A percentile compares a stretch with the other conserved stretches of the same genome.
Evolutionary conservation across 805 yeast species (phyloP).

Genomic region (Ascoidea rubescens): DNA sequence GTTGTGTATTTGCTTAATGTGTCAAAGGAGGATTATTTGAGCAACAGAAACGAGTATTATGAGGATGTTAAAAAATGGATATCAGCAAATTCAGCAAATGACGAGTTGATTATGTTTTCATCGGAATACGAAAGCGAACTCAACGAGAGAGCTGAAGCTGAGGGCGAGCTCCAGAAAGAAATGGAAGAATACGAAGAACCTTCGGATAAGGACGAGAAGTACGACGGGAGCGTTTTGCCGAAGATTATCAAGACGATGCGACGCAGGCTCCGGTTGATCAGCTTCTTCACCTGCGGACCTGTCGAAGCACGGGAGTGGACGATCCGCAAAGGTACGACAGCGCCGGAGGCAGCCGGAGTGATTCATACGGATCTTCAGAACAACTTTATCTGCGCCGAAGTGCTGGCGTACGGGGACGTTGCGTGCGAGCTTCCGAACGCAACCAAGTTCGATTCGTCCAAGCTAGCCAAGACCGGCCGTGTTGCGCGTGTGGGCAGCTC

Average conservation of each 20-base stretch:
- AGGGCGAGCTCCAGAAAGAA: neutral
- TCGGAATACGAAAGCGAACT: constrained; percentile 34
- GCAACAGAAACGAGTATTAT: constrained; percentile 36
- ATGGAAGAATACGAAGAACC: no score
- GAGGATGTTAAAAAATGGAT: constrained; percentile 52
- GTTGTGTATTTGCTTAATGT: constrained; percentile 65
- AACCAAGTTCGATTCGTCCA: constrained; percentile 29
- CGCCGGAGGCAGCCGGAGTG: constrained; percentile 84
- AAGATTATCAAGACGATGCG: constrained; percentile 53
- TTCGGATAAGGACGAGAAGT: neutral
- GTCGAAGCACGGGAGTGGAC: constrained; percentile 87
- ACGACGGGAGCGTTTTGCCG: constrained; percentile 33
- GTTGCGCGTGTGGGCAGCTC: no score
- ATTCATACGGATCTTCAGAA: constrained; percentile 77
- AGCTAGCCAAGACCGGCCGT: no score
- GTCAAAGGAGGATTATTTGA: constrained; percentile 51
- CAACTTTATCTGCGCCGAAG: constrained; percentile 69
- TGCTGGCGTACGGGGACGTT: constrained; percentile 21
- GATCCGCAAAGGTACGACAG: constrained; percentile 56
- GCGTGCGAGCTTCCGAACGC: constrained; percentile 24
- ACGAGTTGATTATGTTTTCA: constrained; percentile 54
- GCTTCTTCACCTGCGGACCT: constrained; percentile 81
- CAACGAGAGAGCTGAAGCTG: constrained; percentile 16
- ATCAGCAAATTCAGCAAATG: constrained; percentile 48
- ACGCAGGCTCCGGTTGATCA: constrained; percentile 51